These are phyloP conservation scores for Chloris gayana DNA, from an alignment of 176 grass and related monocot genomes.

Conservation along the genomic window DNA sequence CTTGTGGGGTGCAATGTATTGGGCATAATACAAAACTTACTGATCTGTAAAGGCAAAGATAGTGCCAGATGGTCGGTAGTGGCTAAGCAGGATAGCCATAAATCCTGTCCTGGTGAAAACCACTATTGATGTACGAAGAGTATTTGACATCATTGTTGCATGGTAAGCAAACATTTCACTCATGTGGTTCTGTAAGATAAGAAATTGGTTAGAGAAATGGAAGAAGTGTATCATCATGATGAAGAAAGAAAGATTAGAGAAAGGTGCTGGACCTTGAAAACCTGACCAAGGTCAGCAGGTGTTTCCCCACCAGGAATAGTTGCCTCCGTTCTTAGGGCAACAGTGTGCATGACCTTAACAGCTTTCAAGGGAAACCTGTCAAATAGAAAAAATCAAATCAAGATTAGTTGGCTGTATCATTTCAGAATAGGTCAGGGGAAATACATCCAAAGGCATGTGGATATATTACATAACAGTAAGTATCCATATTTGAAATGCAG, in stretches of 20 bases:
- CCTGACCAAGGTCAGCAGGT: constrained; percentile 78
- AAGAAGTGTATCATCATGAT: constrained; percentile 9
- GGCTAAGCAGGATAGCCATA: constrained; percentile 97
- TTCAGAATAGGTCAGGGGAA: constrained; percentile 5
- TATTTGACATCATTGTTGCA: constrained; percentile 99
- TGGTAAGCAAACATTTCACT: constrained; percentile 99
- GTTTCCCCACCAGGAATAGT: constrained; percentile 68
- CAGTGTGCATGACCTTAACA: constrained; percentile 99
- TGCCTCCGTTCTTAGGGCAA: constrained; percentile 90
- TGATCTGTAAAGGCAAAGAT: constrained; percentile 99
- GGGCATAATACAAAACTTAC: constrained; percentile 50
- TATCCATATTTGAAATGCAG: constrained; percentile 9
- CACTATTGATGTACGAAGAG: constrained; percentile 88
- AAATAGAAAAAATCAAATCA: constrained; percentile 6
- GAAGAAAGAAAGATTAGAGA: constrained; percentile 5
- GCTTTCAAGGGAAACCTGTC: constrained; percentile 97
- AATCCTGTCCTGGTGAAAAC: constrained; percentile 96
- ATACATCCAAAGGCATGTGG: constrained; percentile 14
- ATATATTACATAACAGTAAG: constrained; percentile 16
- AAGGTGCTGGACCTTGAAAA: constrained; percentile 66
- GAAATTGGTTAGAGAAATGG: constrained; percentile 10
- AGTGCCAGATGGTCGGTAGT: constrained; percentile 88
- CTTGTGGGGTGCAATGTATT: background rate
- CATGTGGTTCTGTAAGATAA: constrained; percentile 73
- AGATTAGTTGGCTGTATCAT: background rate